Percentiles rank a stretch among this genome's conserved stretches.
Evolutionary conservation across 345 rosid species (phyloP).

Genomic region (Syzygium aqueum): DNA sequence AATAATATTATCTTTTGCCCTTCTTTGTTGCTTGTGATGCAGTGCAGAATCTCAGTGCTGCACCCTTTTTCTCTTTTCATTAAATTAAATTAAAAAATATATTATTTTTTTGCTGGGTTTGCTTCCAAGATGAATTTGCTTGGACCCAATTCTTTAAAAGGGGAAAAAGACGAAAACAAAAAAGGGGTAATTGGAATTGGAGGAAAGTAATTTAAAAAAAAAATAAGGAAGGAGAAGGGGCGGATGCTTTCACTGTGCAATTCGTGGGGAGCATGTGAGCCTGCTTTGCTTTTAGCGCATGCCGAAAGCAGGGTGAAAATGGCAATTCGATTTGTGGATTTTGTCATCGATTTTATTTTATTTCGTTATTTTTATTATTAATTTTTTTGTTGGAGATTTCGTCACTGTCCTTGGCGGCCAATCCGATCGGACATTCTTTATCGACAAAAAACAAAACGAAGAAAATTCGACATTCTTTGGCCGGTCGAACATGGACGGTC

Average conservation of each 20-base stretch:
- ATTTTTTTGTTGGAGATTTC: background rate
- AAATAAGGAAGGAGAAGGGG: background rate
- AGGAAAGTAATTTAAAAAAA: background rate
- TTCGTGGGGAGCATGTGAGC: conserved; percentile 44
- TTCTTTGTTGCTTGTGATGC: conserved; percentile 17
- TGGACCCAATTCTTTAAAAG: background rate
- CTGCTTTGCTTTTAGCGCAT: conserved; percentile 32
- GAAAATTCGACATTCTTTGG: background rate
- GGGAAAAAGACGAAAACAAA: background rate
- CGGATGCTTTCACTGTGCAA: background rate
- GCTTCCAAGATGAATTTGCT: background rate
- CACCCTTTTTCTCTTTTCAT: background rate
- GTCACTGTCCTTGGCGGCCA: background rate
- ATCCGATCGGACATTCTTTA: background rate
- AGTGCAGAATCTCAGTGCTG: background rate
- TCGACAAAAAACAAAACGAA: no score
- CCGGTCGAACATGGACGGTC: background rate
- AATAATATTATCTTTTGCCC: conserved; percentile 5
- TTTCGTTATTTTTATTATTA: background rate
- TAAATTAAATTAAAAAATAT: no score
- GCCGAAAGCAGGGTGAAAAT: conserved; percentile 16
- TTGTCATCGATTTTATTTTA: background rate
- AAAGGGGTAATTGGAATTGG: background rate
- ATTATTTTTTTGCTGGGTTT: background rate
- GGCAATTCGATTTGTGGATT: background rate